Conservation (phyloP, 805 yeast species). For the Wickerhamomyces bisporus region DNA sequence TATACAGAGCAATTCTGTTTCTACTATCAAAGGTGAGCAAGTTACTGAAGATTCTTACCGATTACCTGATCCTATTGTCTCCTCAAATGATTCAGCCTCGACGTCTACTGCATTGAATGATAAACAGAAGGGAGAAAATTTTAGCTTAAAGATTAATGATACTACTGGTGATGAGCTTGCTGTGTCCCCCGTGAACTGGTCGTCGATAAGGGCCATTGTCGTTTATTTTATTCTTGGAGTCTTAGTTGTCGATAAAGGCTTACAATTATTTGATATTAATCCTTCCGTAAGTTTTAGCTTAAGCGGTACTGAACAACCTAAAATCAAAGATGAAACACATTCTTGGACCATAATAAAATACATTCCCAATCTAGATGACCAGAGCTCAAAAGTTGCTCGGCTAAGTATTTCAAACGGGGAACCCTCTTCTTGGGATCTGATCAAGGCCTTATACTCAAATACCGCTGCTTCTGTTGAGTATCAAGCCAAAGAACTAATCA, state of each 20-base stretch:
- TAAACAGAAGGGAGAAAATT: too few species aligned
- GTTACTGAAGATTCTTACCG: constrained; percentile 4
- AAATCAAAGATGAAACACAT: not conserved
- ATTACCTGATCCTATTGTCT: constrained; percentile 11
- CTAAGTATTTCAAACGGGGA: not conserved
- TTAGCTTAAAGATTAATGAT: too few species aligned
- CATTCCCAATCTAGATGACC: not conserved
- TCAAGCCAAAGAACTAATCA: not conserved
- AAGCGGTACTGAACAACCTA: not conserved
- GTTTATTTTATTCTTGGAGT: constrained; percentile 13
- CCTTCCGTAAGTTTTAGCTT: not conserved
- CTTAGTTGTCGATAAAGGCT: constrained; percentile 15
- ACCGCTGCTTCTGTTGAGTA: constrained; percentile 4
- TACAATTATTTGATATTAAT: constrained; percentile 12
- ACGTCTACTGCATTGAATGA: too few species aligned
- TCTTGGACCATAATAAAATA: not conserved
- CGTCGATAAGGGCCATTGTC: constrained; percentile 6
- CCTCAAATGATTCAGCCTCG: not conserved
- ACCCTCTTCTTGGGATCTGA: constrained; percentile 12
- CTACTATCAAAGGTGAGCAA: constrained; percentile 8
- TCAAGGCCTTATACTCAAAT: constrained; percentile 7
- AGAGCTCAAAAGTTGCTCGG: not conserved
- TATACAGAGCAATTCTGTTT: constrained; percentile 3
- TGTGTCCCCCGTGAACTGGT: constrained; percentile 4
- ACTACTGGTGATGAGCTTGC: not conserved